A percentile compares a stretch with the other conserved stretches of the same genome.
Evolutionary conservation across 331 rosid genomes (phyloP).

Genomic region (Quercus tomentella): DNA sequence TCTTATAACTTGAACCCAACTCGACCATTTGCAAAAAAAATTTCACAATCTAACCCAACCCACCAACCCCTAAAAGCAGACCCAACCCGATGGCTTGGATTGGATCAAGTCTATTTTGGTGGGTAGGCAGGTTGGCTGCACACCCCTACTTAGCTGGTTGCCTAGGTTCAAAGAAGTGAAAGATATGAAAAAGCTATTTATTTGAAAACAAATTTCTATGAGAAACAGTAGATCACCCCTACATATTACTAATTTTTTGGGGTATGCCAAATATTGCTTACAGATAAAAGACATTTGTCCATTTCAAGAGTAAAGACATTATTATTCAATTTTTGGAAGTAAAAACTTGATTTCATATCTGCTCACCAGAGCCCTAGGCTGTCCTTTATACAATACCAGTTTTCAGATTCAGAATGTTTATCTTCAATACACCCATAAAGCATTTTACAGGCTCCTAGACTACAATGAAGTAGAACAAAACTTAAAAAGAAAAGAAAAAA

Average conservation of each 20-base stretch:
- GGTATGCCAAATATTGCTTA: background rate
- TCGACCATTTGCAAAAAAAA: no score
- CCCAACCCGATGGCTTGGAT: no score
- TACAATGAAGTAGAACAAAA: background rate
- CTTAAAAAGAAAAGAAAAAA: constrained; percentile 4
- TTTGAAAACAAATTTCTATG: no score
- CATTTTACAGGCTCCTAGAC: background rate
- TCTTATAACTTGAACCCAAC: no score
- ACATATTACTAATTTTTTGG: background rate
- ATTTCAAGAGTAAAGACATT: background rate
- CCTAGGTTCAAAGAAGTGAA: no score
- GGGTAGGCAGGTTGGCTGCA: no score
- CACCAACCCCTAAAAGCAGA: no score
- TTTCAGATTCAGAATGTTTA: background rate
- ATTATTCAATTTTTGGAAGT: background rate
- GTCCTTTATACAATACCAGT: background rate
- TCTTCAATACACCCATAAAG: background rate
- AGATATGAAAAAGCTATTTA: no score
- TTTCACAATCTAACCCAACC: no score
- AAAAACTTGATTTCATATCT: background rate
- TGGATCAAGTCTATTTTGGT: no score
- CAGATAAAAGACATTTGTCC: background rate
- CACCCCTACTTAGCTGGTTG: no score
- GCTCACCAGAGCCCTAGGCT: background rate
- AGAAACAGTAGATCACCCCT: no score